Conservation (phyloP, 2,329 filamentous ascomycete genomes). For the Ophiocordyceps robertsii region DNA sequence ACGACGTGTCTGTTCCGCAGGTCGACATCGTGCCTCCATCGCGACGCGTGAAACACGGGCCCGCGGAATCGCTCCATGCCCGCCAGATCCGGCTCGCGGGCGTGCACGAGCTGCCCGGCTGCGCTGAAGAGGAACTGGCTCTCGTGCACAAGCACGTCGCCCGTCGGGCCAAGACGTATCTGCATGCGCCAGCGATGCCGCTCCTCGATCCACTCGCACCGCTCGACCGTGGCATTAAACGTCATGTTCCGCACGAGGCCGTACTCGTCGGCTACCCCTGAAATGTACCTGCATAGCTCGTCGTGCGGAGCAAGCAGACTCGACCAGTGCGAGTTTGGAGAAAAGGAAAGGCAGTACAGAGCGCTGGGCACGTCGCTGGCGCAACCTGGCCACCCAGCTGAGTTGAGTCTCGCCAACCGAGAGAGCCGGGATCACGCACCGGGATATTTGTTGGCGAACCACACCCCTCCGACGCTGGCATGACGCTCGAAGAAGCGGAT, state of each 20-base stretch:
- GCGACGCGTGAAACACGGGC: slow-evolving; percentile 37
- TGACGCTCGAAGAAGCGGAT: slow-evolving; percentile 48
- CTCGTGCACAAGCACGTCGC: slow-evolving; percentile 17
- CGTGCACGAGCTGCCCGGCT: slow-evolving; percentile 18
- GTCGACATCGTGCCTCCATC: slow-evolving; percentile 39
- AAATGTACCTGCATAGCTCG: slow-evolving; percentile 45
- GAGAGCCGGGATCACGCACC: slow-evolving; percentile 16
- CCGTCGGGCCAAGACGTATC: slow-evolving; percentile 11
- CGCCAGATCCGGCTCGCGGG: slow-evolving; percentile 26
- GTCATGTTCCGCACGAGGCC: slow-evolving; percentile 23
- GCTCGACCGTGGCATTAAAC: slow-evolving; percentile 22
- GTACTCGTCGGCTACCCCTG: slow-evolving; percentile 33
- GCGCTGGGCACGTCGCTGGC: slow-evolving; percentile 46
- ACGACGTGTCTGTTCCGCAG: slow-evolving; percentile 32
- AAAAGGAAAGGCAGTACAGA: slow-evolving; percentile 49
- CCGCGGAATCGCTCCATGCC: slow-evolving; percentile 39
- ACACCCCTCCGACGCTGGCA: slow-evolving; percentile 46
- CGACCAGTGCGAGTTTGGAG: slow-evolving; percentile 46
- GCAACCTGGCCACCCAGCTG: slow-evolving; percentile 8
- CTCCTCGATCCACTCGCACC: slow-evolving; percentile 24
- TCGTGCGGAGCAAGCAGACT: slow-evolving; percentile 38
- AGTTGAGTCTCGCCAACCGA: background rate
- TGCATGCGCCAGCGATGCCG: slow-evolving; percentile 20
- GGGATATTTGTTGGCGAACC: slow-evolving; percentile 50
- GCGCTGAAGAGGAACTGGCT: slow-evolving; percentile 25